Evolutionary conservation across 306 rosid genomes (phyloP).

Genomic region (Fagus sylvatica): DNA sequence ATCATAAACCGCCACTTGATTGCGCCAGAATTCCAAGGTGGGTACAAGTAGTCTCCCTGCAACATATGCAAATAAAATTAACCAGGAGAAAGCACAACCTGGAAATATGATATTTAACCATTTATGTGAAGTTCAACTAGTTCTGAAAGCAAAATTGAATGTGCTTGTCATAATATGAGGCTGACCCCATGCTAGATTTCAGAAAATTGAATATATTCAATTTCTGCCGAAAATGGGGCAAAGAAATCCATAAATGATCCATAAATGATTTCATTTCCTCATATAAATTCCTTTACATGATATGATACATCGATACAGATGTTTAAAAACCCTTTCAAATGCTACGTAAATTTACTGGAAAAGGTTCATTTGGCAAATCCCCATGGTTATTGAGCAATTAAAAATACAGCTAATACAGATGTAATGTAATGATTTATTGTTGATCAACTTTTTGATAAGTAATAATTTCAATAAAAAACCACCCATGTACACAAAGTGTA

Average conservation of each 20-base stretch:
- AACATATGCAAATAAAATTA: constrained; percentile 19
- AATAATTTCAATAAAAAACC: too few relatives aligned
- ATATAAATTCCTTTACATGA: too few relatives aligned
- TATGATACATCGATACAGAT: too few relatives aligned
- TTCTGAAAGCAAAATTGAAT: too few relatives aligned
- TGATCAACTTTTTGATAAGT: too few relatives aligned
- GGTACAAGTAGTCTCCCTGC: constrained; percentile 74
- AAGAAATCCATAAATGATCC: background rate
- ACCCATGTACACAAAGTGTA: too few relatives aligned
- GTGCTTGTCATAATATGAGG: background rate
- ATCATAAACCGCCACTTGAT: constrained; percentile 66
- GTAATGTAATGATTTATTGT: background rate
- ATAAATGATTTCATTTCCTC: too few relatives aligned
- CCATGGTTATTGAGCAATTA: background rate
- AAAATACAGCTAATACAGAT: background rate
- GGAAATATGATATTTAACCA: background rate
- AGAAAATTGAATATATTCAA: background rate
- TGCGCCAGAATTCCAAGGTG: constrained; percentile 84
- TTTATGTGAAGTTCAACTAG: background rate
- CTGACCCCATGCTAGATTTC: background rate
- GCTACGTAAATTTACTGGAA: background rate
- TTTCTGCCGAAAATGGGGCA: background rate
- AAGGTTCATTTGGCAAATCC: background rate
- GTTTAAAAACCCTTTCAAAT: background rate
- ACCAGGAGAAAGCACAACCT: background rate